Evolutionary conservation across 2,329 filamentous ascomycete species (phyloP).

Genomic region (Trichoderma polysporum): DNA sequence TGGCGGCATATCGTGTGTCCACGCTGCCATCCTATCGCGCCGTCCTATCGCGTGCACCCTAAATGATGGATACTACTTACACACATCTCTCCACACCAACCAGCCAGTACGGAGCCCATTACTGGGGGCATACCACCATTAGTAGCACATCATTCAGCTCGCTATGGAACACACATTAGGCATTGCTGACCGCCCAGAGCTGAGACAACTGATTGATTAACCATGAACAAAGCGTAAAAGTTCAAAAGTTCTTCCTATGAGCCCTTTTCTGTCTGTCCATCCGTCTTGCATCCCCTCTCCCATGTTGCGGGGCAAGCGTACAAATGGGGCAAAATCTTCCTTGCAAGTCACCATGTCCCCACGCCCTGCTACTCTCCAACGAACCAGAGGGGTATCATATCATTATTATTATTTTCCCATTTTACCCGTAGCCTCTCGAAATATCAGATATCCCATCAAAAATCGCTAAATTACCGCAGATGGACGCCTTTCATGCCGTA

Average conservation of each 20-base stretch:
- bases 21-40: slow-evolving; percentile 18
- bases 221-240: not conserved
- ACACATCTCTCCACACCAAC: not conserved
- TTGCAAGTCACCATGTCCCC: not conserved
- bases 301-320: not conserved
- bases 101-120: not conserved
- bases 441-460: not conserved
- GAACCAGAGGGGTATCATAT: slow-evolving; percentile 18
- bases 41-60: too few relatives aligned
- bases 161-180: not conserved
- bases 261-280: not conserved
- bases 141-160: not conserved
- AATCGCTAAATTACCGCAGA: slow-evolving; percentile 2
- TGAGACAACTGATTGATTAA: not conserved
- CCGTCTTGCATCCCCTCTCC: not conserved
- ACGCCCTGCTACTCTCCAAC: not conserved
- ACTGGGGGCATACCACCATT: not conserved
- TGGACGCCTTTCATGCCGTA: not conserved
- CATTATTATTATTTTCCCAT: not conserved
- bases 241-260: not conserved
- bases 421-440: not conserved
- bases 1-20: not conserved
- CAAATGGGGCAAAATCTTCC: not conserved
- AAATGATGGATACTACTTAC: not conserved
- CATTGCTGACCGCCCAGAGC: not conserved